phyloP scores from a whole-genome alignment of 768 basidiomycete species.

The Tulasnella calospora region DNA sequence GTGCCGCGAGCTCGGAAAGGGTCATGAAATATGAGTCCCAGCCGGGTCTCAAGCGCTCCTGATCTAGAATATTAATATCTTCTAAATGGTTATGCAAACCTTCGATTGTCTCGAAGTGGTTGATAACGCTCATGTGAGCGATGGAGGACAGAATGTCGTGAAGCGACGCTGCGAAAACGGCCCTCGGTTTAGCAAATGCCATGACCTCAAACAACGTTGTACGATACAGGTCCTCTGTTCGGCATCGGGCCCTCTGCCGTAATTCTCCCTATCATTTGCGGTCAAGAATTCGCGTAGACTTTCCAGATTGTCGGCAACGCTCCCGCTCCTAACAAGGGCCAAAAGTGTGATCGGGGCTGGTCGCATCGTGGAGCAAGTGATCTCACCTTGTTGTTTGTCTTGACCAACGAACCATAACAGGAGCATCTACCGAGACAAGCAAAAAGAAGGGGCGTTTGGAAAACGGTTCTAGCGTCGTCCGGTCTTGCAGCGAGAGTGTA shows the following conservation, averaged over 20 bases:
- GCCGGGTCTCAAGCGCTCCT: slow-evolving; percentile 72
- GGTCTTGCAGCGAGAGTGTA: slow-evolving; percentile 56
- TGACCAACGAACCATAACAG: slow-evolving; percentile 60
- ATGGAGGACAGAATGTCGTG: slow-evolving; percentile 27
- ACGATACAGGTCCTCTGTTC: slow-evolving; percentile 13
- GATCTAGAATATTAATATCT: slow-evolving; percentile 59
- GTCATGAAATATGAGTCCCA: slow-evolving; percentile 99
- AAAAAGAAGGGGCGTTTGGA: slow-evolving; percentile 86
- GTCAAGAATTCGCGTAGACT: slow-evolving; percentile 66
- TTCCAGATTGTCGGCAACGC: neutral
- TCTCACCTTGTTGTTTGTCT: slow-evolving; percentile 51
- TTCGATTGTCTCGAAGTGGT: slow-evolving; percentile 54
- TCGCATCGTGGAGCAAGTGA: slow-evolving; percentile 13
- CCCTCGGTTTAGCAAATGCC: neutral
- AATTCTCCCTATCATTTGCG: slow-evolving; percentile 63
- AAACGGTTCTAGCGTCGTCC: slow-evolving; percentile 59
- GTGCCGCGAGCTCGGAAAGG: slow-evolving; percentile 82
- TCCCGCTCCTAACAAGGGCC: neutral
- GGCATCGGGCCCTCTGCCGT: slow-evolving; percentile 41
- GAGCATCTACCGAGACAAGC: slow-evolving; percentile 78
- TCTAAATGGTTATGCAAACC: slow-evolving; percentile 62
- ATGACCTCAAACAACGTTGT: neutral
- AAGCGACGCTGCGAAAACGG: slow-evolving; percentile 15
- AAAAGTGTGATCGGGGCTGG: neutral
- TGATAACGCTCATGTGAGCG: slow-evolving; percentile 55